Evolutionary conservation across 345 rosid species (phyloP), one percentile per base, ranked within the genome.

Genomic region (Lepidium didymum): DNA sequence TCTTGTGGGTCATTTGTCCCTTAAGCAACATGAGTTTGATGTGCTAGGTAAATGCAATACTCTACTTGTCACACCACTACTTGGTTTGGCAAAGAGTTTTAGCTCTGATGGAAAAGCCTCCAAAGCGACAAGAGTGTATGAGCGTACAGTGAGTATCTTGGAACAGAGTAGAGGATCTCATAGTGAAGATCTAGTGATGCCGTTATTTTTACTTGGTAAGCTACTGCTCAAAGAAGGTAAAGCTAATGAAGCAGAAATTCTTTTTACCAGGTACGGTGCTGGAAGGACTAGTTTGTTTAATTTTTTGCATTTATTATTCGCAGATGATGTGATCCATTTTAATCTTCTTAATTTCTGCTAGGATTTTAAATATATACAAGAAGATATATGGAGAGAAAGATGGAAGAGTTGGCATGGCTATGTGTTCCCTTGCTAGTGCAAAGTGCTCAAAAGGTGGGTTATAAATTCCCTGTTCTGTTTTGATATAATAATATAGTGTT

Each of bases 51-150:
- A 80, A 61, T 45, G 41, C 46, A 82, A 84, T 76, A 77, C 77
- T 43, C 77, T 82, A 56, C 87, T 92, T 33, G 79, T 88, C 81
- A 73, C 85, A 51, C 85, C 96, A 16, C 77, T 92, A 54, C 77
- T 90, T 83, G 96, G 90, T 52, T 65, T 86, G 76, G 96, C 96
- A 50, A 90, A 92, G 85, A 83, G 81, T 78, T 79, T 86, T 54
- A 80, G 80, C 73, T 87, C 79, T 15, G 47, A 79, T 50, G 86
- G 95, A 74, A 85, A 81, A 78, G 75, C 79, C 33, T 68, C 70
- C 34, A 81, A 82, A 78, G 96, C 96, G 0, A 73, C 78, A 7
- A 82, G 79, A 37, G 59, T 64, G 42, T 90, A 92, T 62, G 75
- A 81, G 53, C 86, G 77, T 62, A 81, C 70, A 5, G 79, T 90